Evolutionary conservation across 1,139 yeast genomes (phyloP).

Genomic region (Pichia sp.): DNA sequence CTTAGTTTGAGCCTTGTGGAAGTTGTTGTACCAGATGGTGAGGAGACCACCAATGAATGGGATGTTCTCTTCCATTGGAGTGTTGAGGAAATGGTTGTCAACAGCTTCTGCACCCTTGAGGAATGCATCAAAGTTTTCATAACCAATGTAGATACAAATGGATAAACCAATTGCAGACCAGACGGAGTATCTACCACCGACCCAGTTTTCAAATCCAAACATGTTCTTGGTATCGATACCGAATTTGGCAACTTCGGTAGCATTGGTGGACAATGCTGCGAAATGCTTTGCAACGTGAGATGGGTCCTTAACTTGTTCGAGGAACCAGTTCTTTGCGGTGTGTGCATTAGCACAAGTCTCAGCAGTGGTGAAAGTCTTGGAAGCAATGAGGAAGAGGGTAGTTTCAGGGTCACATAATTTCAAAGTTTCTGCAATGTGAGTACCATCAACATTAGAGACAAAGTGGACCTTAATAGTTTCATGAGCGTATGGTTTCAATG

Average conservation of each 20-base stretch:
- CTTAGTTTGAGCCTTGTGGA: slow-evolving; percentile 96
- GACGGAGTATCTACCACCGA: slow-evolving; percentile 98
- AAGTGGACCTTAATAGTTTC: slow-evolving; percentile 77
- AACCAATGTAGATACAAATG: slow-evolving; percentile 91
- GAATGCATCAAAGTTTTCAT: slow-evolving; percentile 83
- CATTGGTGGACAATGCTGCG: slow-evolving; percentile 94
- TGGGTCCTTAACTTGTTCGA: slow-evolving; percentile 54
- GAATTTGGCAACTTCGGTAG: slow-evolving; percentile 80
- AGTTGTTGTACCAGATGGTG: slow-evolving; percentile 97
- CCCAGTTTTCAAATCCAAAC: slow-evolving; percentile 99
- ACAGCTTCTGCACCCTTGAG: slow-evolving; percentile 97
- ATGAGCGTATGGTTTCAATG: slow-evolving; percentile 81
- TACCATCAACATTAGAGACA: slow-evolving; percentile 97
- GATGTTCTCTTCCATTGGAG: slow-evolving; percentile 87
- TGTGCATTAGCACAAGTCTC: slow-evolving; percentile 96
- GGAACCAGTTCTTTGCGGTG: slow-evolving; percentile 92
- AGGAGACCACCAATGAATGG: slow-evolving; percentile 90
- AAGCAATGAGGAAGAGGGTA: slow-evolving; percentile 88
- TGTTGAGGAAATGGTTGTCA: slow-evolving; percentile 77
- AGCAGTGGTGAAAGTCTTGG: slow-evolving; percentile 98
- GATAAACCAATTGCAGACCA: slow-evolving; percentile 99
- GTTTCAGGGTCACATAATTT: slow-evolving; percentile 79
- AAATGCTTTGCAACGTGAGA: slow-evolving; percentile 90
- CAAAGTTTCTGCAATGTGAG: slow-evolving; percentile 89
- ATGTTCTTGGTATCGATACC: slow-evolving; percentile 97